Conservation (phyloP, 169 alveolate species). For the Eimeria acervulina region DNA sequence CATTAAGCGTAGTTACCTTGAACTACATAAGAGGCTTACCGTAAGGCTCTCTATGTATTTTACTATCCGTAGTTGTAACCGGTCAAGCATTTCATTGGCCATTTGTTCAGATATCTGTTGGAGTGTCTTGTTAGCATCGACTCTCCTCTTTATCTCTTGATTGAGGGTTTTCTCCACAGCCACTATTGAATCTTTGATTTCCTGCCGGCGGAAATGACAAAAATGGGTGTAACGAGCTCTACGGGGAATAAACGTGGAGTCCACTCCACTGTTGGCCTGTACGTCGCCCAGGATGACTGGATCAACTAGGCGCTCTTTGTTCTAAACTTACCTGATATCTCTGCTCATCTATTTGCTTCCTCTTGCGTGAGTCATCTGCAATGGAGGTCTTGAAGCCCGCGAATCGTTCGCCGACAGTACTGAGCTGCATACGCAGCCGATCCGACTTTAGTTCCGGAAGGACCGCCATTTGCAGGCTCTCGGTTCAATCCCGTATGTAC, state of each 20-base stretch:
- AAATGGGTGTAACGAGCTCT: background rate
- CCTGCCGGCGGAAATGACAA: slow-evolving; percentile 51
- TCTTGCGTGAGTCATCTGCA: slow-evolving; percentile 81
- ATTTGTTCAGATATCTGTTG: slow-evolving; percentile 84
- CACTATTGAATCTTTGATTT: slow-evolving; percentile 70
- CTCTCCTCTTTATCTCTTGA: slow-evolving; percentile 83
- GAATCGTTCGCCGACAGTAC: slow-evolving; percentile 83
- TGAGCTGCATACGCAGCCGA: slow-evolving; percentile 83
- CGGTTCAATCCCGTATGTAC: background rate
- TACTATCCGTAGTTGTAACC: slow-evolving; percentile 80
- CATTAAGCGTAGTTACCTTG: background rate
- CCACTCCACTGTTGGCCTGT: background rate
- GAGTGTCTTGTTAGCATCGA: slow-evolving; percentile 82
- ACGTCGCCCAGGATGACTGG: background rate
- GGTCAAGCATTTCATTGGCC: slow-evolving; percentile 85
- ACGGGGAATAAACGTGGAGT: background rate
- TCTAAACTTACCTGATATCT: slow-evolving; percentile 76
- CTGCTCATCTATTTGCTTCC: slow-evolving; percentile 78
- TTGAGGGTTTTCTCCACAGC: slow-evolving; percentile 82
- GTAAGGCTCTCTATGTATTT: slow-evolving; percentile 82
- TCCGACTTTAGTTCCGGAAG: slow-evolving; percentile 78
- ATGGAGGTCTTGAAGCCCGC: slow-evolving; percentile 81
- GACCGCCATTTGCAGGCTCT: slow-evolving; percentile 34
- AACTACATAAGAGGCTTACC: slow-evolving; percentile 5
- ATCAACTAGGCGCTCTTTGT: background rate